Percentiles rank a stretch among this genome's conserved stretches.
These are phyloP conservation scores for Asterophora lycoperdoides DNA, from an alignment of 768 basidiomycete species.

Conservation along the genomic window DNA sequence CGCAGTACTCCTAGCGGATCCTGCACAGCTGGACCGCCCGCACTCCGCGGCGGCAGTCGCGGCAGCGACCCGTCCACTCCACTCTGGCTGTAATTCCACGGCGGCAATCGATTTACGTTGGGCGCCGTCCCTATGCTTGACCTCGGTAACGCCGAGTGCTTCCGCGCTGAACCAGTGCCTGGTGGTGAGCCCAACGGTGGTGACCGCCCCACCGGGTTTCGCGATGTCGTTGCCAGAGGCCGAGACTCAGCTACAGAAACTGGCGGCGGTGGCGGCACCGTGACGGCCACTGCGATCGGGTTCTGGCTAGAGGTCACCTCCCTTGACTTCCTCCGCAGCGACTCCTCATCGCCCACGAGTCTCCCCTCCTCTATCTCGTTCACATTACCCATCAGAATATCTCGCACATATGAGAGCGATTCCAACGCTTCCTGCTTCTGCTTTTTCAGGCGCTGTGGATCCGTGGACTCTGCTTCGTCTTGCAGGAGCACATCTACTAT, in stretches of 20 bases:
- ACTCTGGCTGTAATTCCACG: slow-evolving; percentile 57
- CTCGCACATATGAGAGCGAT: slow-evolving; percentile 72
- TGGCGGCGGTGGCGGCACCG: slow-evolving; percentile 33
- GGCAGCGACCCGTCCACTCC: no score
- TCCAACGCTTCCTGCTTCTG: slow-evolving; percentile 66
- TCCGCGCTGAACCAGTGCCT: no score
- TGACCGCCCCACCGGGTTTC: slow-evolving; percentile 10
- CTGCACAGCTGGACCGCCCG: slow-evolving; percentile 21
- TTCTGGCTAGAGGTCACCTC: slow-evolving; percentile 3
- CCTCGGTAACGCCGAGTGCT: slow-evolving; percentile 3
- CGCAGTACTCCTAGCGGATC: slow-evolving; percentile 39
- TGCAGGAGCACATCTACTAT: slow-evolving; percentile 67
- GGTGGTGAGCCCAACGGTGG: slow-evolving; percentile 4
- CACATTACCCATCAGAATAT: slow-evolving; percentile 56
- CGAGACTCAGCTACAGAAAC: slow-evolving; percentile 37
- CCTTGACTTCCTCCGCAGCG: slow-evolving; percentile 3
- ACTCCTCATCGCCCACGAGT: slow-evolving; percentile 53
- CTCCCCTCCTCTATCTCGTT: slow-evolving; percentile 61
- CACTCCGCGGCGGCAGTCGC: slow-evolving; percentile 38
- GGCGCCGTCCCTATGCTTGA: slow-evolving; percentile 3
- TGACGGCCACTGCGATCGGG: slow-evolving; percentile 9
- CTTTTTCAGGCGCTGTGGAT: slow-evolving; percentile 34
- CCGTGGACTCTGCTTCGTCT: slow-evolving; percentile 43
- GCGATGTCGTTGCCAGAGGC: slow-evolving; percentile 21
- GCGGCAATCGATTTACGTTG: slow-evolving; percentile 27